Evolutionary conservation across 1,139 yeast genomes (phyloP), one percentile per base, ranked within the genome.

Genomic region (Sugiyamaella japonica): DNA sequence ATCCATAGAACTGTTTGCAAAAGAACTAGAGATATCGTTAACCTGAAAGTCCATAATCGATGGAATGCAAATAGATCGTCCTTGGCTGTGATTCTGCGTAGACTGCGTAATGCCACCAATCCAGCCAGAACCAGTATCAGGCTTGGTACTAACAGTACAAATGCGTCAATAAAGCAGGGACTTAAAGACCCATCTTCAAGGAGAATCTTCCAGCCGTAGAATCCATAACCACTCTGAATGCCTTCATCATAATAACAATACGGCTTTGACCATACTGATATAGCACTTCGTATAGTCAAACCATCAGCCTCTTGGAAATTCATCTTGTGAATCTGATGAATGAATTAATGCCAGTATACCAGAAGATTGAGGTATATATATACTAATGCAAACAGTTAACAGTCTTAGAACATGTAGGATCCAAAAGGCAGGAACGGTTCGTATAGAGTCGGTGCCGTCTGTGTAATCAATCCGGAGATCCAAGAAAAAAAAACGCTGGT

Each of bases 101-200:
- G 20, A 25, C 15, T 42, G 9, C 20, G 15, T 2, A 83, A 66
- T 55, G 79, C 80, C 54, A 69, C 65, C 1, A 69, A 40, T 0
- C 93, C 93, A 47, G 77, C 71, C 0, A 80, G 32, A 3, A 88
- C 64, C 73, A 86, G 75, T 39, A 81, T 70, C 15, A 78, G 20
- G 1, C 86, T 80, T 1, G 83, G 69, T 1, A 75, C 48, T 25
- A 83, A 78, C 56, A 81, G 74, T 5, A 88, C 63, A 0, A 79
- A 73, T 40, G 93, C 95, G 63, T 86, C 89, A 25, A 85, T 75
- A 65, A 89, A 83, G 64, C 97, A 90, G 1, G 89, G 86, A 1
- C 95, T 83, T 55, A 89, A 78, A 63, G 89, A 96, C 28, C 83
- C 82, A 65, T 82, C 83, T n/a, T 58, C 59, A 5, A 48, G 76